phyloP scores from a whole-genome alignment of 768 basidiomycete species.

The Pholiota conissans region DNA sequence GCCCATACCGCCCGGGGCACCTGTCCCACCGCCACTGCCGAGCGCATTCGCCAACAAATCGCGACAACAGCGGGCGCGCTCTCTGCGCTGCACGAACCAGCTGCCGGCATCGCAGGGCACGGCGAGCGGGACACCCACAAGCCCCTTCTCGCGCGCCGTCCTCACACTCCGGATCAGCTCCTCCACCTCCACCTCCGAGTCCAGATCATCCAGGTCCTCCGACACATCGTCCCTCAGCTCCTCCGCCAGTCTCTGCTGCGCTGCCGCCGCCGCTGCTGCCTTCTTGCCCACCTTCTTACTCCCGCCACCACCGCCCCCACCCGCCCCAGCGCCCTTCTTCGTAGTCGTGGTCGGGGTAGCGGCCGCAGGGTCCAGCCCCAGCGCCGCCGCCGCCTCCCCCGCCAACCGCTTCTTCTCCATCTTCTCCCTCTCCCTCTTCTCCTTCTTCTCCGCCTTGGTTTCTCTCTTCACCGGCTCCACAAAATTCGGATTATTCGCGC shows the following conservation, averaged over 20 bases:
- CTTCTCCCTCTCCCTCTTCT: slow-evolving; percentile 78
- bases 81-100: slow-evolving; percentile 81
- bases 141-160: slow-evolving; percentile 52
- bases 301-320: slow-evolving; percentile 35
- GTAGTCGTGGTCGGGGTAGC: slow-evolving; percentile 29
- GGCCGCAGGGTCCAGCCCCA: slow-evolving; percentile 50
- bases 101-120: slow-evolving; percentile 71
- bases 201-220: slow-evolving; percentile 77
- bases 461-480: slow-evolving; percentile 86
- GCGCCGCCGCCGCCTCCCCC: slow-evolving; percentile 66
- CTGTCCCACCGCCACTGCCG: slow-evolving; percentile 36
- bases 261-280: slow-evolving; percentile 49
- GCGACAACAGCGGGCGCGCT: slow-evolving; percentile 60
- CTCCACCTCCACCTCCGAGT: slow-evolving; percentile 86
- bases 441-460: slow-evolving; percentile 86
- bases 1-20: slow-evolving; percentile 9
- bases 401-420: slow-evolving; percentile 78
- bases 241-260: slow-evolving; percentile 48
- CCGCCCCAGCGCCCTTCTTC: neutral
- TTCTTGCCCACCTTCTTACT: slow-evolving; percentile 70
- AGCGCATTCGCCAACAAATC: slow-evolving; percentile 59
- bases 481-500: slow-evolving; percentile 83
- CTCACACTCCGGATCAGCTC: slow-evolving; percentile 65
- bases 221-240: slow-evolving; percentile 55
- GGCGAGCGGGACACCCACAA: slow-evolving; percentile 67